Evolutionary conservation across 2,329 filamentous ascomycete species (phyloP).

Genomic region (Beauveria sp.): DNA sequence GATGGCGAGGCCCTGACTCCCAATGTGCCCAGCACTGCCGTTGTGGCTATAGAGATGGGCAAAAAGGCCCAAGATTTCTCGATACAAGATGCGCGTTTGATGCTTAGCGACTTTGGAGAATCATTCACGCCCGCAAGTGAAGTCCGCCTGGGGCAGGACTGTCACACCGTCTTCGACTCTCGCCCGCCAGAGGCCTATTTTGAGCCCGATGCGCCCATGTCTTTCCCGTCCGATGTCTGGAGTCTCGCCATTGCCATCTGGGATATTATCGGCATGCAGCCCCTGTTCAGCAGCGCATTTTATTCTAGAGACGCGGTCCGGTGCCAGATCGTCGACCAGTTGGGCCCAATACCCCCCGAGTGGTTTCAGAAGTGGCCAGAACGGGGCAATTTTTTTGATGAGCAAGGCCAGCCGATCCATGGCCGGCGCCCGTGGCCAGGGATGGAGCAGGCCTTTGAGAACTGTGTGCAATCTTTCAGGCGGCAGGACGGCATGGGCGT

Average conservation of each 20-base stretch:
- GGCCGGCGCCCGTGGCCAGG: not conserved
- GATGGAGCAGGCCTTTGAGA: not conserved
- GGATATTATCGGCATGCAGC: constrained; percentile 3
- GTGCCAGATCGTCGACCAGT: constrained; percentile 2
- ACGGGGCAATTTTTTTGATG: not conserved
- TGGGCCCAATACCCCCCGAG: constrained; percentile 10
- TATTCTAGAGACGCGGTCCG: not conserved
- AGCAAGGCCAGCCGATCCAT: not conserved
- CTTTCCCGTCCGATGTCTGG: constrained; percentile 4
- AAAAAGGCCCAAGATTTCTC: not conserved
- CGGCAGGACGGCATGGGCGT: constrained; percentile 1
- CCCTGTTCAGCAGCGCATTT: not conserved
- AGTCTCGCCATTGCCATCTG: constrained; percentile 4
- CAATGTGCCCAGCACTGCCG: not conserved
- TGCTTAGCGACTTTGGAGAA: not conserved
- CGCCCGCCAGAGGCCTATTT: not conserved
- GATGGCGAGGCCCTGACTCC: not conserved
- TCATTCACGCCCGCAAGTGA: not conserved
- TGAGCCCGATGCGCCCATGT: not conserved
- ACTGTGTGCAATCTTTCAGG: constrained; percentile 11
- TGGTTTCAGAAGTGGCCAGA: constrained; percentile 10
- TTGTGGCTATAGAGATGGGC: not conserved
- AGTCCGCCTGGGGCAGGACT: not conserved
- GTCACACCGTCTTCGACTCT: not conserved
- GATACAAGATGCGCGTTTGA: not conserved